Conservation (phyloP, 2,329 filamentous ascomycete species). For the Penicillium sp. region DNA sequence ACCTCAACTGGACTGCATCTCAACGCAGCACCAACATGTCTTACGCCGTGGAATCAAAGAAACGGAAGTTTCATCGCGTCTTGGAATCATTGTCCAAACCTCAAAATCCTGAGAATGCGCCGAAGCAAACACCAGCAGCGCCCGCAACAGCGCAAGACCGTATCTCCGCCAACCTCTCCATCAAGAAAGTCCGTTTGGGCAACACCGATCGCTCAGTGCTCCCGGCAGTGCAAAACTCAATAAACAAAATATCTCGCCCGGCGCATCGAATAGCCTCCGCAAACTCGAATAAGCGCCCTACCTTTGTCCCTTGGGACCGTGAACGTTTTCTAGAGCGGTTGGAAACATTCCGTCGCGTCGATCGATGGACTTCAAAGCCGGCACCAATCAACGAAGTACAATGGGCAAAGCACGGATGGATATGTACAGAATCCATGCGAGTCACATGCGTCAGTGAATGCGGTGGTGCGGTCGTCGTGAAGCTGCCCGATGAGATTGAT, state of each 20-base stretch:
- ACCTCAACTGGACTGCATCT: conserved; percentile 4
- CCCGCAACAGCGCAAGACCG: conserved; percentile 27
- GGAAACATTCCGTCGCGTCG: conserved; percentile 86
- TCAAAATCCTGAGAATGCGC: conserved; percentile 18
- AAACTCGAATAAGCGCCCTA: conserved; percentile 52
- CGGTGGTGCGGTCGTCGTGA: conserved; percentile 79
- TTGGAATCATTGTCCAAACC: conserved; percentile 47
- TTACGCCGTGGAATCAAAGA: conserved; percentile 49
- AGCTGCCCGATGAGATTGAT: conserved; percentile 68
- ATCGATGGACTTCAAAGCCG: conserved; percentile 91
- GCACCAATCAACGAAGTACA: conserved; percentile 82
- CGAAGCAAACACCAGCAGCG: conserved; percentile 22
- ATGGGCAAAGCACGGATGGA: conserved; percentile 94
- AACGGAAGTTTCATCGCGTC: conserved; percentile 51
- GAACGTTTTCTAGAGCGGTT: conserved; percentile 78
- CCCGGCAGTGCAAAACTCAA: conserved; percentile 26
- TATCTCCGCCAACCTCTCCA: conserved; percentile 29
- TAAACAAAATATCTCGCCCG: conserved; percentile 31
- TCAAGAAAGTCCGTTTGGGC: conserved; percentile 39
- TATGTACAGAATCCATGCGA: conserved; percentile 78
- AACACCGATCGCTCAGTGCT: conserved; percentile 23
- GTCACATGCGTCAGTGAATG: conserved; percentile 82
- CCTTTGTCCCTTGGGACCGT: conserved; percentile 85
- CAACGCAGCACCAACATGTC: conserved; percentile 34
- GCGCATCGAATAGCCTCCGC: conserved; percentile 31